phyloP scores from a whole-genome alignment of 2,329 filamentous ascomycete genomes.

The Fusarium sp. region DNA sequence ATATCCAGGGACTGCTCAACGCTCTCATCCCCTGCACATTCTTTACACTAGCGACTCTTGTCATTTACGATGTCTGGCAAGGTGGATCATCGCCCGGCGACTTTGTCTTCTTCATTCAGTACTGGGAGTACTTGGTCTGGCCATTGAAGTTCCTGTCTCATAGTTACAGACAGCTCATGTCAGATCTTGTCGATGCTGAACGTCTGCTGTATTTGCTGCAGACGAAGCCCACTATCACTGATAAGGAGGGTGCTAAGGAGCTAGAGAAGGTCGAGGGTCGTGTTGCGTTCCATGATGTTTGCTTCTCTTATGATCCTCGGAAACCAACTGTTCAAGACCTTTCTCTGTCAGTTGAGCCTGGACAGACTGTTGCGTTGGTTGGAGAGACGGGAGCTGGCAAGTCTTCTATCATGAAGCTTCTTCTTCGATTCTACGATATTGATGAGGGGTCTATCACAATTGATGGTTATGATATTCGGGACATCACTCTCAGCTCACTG shows the following conservation, averaged over 20 bases:
- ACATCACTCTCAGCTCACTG: slow-evolving; percentile 66
- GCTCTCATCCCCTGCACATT: slow-evolving; percentile 58
- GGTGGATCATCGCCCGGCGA: slow-evolving; percentile 33
- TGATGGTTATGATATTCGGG: slow-evolving; percentile 67
- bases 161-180: slow-evolving; percentile 39
- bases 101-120: slow-evolving; percentile 72
- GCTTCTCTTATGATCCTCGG: slow-evolving; percentile 64
- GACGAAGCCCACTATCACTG: slow-evolving; percentile 63
- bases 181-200: slow-evolving; percentile 71
- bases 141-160: slow-evolving; percentile 48
- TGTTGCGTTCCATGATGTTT: slow-evolving; percentile 63
- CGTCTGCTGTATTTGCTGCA: slow-evolving; percentile 65
- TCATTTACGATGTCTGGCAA: slow-evolving; percentile 34
- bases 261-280: slow-evolving; percentile 57
- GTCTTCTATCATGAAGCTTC: slow-evolving; percentile 68
- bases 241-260: slow-evolving; percentile 55
- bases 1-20: slow-evolving; percentile 41
- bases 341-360: slow-evolving; percentile 58
- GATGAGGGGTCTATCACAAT: slow-evolving; percentile 62
- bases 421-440: slow-evolving; percentile 69
- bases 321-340: slow-evolving; percentile 61
- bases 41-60: slow-evolving; percentile 28
- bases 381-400: slow-evolving; percentile 71
- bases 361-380: slow-evolving; percentile 67
- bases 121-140: slow-evolving; percentile 63